These are phyloP conservation scores for Mimosa pudica DNA, from an alignment of 306 rosid species.

Conservation along the genomic window DNA sequence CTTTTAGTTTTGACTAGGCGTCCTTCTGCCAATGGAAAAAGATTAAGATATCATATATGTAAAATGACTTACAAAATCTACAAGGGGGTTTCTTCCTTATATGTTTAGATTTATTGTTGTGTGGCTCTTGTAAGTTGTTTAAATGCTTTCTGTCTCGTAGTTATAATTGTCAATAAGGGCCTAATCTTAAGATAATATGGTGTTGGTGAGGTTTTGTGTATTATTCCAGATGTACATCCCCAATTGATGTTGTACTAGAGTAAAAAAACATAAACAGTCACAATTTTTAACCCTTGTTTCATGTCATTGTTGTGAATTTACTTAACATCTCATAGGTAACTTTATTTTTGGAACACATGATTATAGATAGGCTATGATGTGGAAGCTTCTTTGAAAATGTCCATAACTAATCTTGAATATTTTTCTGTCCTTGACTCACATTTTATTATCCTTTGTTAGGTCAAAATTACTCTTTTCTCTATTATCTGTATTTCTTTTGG, in stretches of 20 bases:
- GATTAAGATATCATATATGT: slow-evolving; percentile 2
- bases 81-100: neutral
- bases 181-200: neutral
- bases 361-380: neutral
- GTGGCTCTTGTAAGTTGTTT: neutral
- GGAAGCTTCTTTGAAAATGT: neutral
- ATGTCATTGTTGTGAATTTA: neutral
- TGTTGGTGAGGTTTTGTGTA: neutral
- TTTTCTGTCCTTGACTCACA: neutral
- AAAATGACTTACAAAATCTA: slow-evolving; percentile 10
- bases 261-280: neutral
- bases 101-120: neutral
- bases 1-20: slow-evolving; percentile 12
- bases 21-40: neutral
- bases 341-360: neutral
- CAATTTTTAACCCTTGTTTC: neutral
- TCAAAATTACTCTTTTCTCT: neutral
- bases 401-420: slow-evolving; percentile 1
- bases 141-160: neutral
- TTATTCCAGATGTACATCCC: neutral
- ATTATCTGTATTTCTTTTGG: neutral
- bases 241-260: neutral
- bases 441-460: neutral
- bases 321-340: neutral
- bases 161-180: neutral